Conservation (phyloP, 495 filamentous ascomycete genomes). For the Penicillium flavigenum region DNA sequence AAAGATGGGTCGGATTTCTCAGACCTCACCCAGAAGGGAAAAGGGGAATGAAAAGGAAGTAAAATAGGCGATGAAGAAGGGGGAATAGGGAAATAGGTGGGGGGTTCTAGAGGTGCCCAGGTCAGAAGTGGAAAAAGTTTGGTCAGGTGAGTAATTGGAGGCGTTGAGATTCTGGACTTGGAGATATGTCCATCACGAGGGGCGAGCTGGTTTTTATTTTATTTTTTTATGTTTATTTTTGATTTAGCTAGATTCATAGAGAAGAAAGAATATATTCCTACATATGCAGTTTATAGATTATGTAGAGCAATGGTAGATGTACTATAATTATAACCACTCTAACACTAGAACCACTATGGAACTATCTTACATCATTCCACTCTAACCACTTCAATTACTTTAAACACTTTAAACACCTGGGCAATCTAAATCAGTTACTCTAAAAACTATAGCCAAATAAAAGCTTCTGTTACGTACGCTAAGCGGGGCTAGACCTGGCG, state of each 20-base stretch:
- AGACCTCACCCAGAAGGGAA: conserved; percentile 7
- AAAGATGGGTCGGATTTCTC: conserved; percentile 17
- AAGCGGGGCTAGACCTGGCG: conserved; percentile 11
- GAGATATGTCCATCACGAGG: background rate
- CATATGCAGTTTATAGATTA: no score
- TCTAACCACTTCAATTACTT: background rate
- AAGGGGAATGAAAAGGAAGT: background rate
- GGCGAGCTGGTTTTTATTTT: background rate
- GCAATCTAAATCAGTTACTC: background rate
- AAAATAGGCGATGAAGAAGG: conserved; percentile 11
- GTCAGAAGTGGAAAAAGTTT: background rate
- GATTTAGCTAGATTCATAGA: background rate
- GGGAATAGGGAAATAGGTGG: conserved; percentile 1
- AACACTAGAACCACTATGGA: background rate
- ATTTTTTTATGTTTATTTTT: background rate
- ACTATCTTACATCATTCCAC: background rate
- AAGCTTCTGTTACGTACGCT: conserved; percentile 3
- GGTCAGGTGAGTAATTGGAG: conserved; percentile 6
- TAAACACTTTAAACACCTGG: background rate
- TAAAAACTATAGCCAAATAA: background rate
- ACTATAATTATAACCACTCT: background rate
- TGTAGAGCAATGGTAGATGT: background rate
- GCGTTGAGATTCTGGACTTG: background rate
- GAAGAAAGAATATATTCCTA: background rate
- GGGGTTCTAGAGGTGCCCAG: background rate